These are phyloP conservation scores for Microbotryum scabiosae DNA, from an alignment of 1,284 basidiomycete species.

Conservation along the genomic window DNA sequence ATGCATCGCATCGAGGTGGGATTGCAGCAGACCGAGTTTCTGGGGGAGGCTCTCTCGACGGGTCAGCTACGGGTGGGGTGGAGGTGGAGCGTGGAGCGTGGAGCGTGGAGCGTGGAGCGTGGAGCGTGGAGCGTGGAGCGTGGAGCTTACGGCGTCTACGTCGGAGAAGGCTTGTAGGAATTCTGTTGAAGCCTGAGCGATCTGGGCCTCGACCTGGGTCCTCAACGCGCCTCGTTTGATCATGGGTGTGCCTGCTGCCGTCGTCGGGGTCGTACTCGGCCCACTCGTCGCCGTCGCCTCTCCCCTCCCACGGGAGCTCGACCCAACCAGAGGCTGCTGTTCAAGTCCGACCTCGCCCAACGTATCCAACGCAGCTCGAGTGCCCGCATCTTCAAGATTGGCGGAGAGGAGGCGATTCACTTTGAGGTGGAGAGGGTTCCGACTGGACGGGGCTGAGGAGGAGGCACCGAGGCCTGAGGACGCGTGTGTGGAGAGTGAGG, in stretches of 20 bases:
- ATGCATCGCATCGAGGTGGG: constrained; percentile 68
- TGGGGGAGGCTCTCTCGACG: constrained; percentile 39
- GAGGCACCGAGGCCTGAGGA: not conserved
- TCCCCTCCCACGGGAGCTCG: not conserved
- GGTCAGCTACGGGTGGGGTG: not conserved
- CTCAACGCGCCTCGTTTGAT: constrained; percentile 57
- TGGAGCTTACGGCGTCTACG: constrained; percentile 67
- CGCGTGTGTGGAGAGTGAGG: not conserved
- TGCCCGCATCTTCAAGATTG: constrained; percentile 66
- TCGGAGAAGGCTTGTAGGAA: constrained; percentile 75
- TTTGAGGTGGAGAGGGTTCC: constrained; percentile 63
- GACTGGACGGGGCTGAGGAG: constrained; percentile 37
- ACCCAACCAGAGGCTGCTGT: constrained; percentile 8
- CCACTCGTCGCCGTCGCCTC: constrained; percentile 7
- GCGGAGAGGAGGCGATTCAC: constrained; percentile 80
- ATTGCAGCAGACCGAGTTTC: constrained; percentile 70
- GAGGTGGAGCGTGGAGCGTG: not conserved
- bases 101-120: not conserved
- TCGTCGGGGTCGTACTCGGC: constrained; percentile 34
- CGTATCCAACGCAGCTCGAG: constrained; percentile 69
- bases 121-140: not conserved
- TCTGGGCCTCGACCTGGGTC: constrained; percentile 69
- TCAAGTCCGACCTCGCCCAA: constrained; percentile 62
- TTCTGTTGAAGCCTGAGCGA: constrained; percentile 67
- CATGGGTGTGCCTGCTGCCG: constrained; percentile 35